Base-by-base conservation (phyloP, 768 basidiomycete genomes). In the Ramaria sp. region DNA sequence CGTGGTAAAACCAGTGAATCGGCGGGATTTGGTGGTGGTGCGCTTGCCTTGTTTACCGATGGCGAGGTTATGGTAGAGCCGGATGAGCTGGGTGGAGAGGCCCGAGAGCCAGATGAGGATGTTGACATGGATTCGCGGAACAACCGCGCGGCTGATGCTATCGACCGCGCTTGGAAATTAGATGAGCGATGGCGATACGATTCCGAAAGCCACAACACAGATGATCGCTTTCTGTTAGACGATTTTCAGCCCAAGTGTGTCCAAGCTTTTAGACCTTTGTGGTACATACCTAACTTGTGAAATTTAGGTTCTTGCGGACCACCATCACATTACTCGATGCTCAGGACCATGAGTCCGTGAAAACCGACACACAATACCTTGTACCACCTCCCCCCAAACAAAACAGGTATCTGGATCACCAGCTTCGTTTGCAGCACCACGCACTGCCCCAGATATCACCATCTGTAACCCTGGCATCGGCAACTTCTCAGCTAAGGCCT, bases 181-280 rank as follows among this genome's bases (percentile, higher is more conserved):
- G 70, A 73, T 42, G 81, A 84, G 59, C 78, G 77, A 38, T 91
- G 86, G 86, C 72, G 74, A 54, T 89, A 78, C 59, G 88, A 90
- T 62, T 63, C 69, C 7, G 86, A 89, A 55, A 85, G 88, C 76
- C 4, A 17, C n/a, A 11, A 53, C 24, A 20, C 13, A 3, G 86
- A 89, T 15, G 80, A 84, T 57, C 75, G 88, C 7, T 67, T 78
- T 0, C 69, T 90, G n/a, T 66, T 89, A 7, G 87, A 91, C 61
- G 88, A 90, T 58, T 86, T 77, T 60, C 77, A 81, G 48, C 66
- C 79, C 6, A 75, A 78, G 80, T 75, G 39, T 69, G 65, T 62
- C 4, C 38, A 13, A 15, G 27, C 17, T 3, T 43, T 34, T 38
- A 19, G 47, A 42, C 7, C 15, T 39, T 7, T 10, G 12, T 15